A percentile compares a stretch with the other conserved stretches of the same genome.
These are phyloP conservation scores for Amaranthus palmeri DNA, from an alignment of 148 eudicot genomes.

Conservation along the genomic window DNA sequence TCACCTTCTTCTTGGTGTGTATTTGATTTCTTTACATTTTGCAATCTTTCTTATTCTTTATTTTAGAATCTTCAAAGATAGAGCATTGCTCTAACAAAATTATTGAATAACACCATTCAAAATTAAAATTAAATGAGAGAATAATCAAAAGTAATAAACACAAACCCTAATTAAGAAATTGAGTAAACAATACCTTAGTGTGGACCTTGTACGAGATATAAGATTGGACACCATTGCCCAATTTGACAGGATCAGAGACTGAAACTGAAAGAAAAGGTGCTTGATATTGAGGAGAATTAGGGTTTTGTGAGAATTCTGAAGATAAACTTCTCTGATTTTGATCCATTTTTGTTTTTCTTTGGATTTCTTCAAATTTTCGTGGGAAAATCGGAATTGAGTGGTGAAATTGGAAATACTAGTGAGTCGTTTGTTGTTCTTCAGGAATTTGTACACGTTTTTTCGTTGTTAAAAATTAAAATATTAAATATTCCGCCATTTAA, in stretches of 20 bases:
- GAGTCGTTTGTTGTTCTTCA: no score
- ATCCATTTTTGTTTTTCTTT: conserved; percentile 31
- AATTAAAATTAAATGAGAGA: background rate
- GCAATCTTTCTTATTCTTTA: background rate
- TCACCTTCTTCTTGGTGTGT: no score
- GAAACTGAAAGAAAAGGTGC: conserved; percentile 54
- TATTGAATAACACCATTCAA: background rate
- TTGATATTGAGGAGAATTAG: conserved; percentile 69
- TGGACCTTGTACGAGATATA: conserved; percentile 86
- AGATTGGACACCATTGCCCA: conserved; percentile 93
- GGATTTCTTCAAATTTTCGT: no score
- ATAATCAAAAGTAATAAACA: background rate
- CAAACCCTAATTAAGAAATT: background rate
- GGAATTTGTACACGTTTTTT: no score
- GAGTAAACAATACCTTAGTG: conserved; percentile 54
- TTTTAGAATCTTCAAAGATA: no score
- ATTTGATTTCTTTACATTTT: background rate
- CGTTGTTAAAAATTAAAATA: no score
- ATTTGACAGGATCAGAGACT: conserved; percentile 93
- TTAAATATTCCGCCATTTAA: no score
- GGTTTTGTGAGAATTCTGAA: conserved; percentile 51
- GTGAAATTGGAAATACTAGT: no score
- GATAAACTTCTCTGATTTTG: conserved; percentile 41
- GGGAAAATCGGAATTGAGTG: no score
- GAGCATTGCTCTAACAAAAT: no score